Evolutionary conservation across 2,329 filamentous ascomycete genomes (phyloP).

Genomic region (Penicillium sp.): DNA sequence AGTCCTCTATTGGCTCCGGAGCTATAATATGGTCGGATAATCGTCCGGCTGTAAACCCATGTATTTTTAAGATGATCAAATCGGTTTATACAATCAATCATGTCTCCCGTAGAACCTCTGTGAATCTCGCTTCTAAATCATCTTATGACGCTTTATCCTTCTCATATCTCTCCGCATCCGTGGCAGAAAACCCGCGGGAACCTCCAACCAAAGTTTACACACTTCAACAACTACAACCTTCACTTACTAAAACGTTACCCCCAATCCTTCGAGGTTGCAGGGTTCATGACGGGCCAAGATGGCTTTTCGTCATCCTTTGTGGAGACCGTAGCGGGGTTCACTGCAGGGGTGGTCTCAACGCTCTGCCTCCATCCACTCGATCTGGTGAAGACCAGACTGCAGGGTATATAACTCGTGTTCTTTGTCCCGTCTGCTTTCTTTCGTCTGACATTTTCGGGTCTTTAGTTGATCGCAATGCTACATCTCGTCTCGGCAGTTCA

Average conservation of each 20-base stretch:
- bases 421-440: not conserved
- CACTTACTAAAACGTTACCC: not conserved
- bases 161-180: not conserved
- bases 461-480: slow-evolving; percentile 52
- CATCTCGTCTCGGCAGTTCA: slow-evolving; percentile 54
- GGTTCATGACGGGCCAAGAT: slow-evolving; percentile 49
- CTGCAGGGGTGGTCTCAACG: slow-evolving; percentile 82
- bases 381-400: slow-evolving; percentile 93
- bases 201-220: not conserved
- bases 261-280: not conserved
- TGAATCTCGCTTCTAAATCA: not conserved
- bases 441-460: slow-evolving; percentile 13
- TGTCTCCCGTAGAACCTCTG: not conserved
- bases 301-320: slow-evolving; percentile 74
- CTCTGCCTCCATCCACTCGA: slow-evolving; percentile 89
- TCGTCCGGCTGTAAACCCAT: not conserved
- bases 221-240: not conserved
- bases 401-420: slow-evolving; percentile 62
- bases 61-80: slow-evolving; percentile 1
- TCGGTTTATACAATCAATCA: not conserved
- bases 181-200: not conserved
- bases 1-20: not conserved
- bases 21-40: not conserved
- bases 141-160: not conserved
- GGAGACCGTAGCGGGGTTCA: slow-evolving; percentile 87